Base-by-base conservation (phyloP, 805 yeast species). In the Saccharomyces cerevisiae region DNA sequence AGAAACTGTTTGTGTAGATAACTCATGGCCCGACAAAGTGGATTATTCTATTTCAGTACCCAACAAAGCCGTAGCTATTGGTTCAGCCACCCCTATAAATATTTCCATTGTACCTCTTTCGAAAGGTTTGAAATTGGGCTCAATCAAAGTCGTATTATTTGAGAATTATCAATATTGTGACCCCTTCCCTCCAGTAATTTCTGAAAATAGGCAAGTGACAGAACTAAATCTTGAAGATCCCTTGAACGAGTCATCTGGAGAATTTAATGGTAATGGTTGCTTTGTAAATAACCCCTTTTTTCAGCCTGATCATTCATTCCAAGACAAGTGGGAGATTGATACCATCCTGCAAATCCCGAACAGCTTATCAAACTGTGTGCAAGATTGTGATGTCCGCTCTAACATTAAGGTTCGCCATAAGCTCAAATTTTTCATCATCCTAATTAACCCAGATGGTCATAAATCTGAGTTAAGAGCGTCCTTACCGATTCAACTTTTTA, bases 1-100 rank as follows among this genome's bases (percentile, higher is more conserved):
- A 0, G 97, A 92, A 69, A 89, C 98, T 0, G 87, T 91, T 61
- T 88, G 96, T 0, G 95, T 92, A 31, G 96, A 90, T 65, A 92
- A 92, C 67, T 84, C 91, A 1, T 92, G 98, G 98, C 97, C 98
- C 2, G 75, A 83, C 48, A 94, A 94, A 67, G 89, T 92, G 31
- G 97, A 92, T 64, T 92, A 92, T 68, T 80, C 89, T 2, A 82
- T 94, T 55, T 85, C 88, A 52, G 83, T 88, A 5, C 97, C 98
- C 0, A 77, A 89, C 27, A 85, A 88, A 63, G 96, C 97, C 0
- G 79, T 89, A 26, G 95, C 98, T 0, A 84, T 94, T 47, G 99
- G 99, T 1, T 83, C 96, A 0, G 73, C 81, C 0, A 75, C 86
- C 5, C 87, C 89, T 1, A 77, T 92, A 6, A 79, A 82, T 59